Percentiles rank a stretch among this genome's conserved stretches.
Conservation (phyloP, 1,284 basidiomycete species). For the Rhodotorula sp. region DNA sequence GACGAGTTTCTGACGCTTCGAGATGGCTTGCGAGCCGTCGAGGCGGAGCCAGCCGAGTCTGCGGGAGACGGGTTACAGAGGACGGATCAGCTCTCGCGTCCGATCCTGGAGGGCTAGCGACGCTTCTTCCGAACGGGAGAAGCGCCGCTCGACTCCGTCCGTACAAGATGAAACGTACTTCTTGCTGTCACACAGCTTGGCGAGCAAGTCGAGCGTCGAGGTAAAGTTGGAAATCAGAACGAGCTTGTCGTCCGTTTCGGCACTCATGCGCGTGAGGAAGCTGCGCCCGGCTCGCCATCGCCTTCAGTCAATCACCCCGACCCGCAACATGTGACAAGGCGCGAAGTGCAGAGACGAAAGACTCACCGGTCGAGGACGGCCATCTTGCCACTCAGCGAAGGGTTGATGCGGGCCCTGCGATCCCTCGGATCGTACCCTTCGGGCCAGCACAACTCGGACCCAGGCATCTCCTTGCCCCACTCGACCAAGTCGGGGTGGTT, state of each 20-base stretch:
- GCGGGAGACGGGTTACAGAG: not conserved
- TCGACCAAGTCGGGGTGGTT: constrained; percentile 95
- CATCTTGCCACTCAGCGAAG: constrained; percentile 76
- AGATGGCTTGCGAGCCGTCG: constrained; percentile 90
- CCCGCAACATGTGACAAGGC: not conserved
- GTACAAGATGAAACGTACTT: constrained; percentile 62
- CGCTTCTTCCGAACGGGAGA: no score
- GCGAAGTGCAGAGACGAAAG: constrained; percentile 28
- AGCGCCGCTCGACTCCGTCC: constrained; percentile 36
- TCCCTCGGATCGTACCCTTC: constrained; percentile 67
- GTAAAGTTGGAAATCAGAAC: constrained; percentile 99
- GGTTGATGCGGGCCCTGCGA: constrained; percentile 46
- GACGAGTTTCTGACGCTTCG: constrained; percentile 94
- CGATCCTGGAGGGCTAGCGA: not conserved
- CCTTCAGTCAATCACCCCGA: not conserved
- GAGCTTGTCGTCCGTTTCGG: constrained; percentile 90
- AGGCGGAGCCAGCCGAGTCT: constrained; percentile 91
- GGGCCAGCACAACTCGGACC: constrained; percentile 79
- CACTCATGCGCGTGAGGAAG: constrained; percentile 77
- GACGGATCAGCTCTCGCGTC: not conserved
- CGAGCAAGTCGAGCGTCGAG: constrained; percentile 91
- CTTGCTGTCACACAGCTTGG: constrained; percentile 69
- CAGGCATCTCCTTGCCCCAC: constrained; percentile 79
- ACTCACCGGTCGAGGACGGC: constrained; percentile 81
- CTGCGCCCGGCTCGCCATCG: constrained; percentile 51